These are phyloP conservation scores for Daldinia sp. DNA, from an alignment of 2,329 filamentous ascomycete species.

Conservation along the genomic window DNA sequence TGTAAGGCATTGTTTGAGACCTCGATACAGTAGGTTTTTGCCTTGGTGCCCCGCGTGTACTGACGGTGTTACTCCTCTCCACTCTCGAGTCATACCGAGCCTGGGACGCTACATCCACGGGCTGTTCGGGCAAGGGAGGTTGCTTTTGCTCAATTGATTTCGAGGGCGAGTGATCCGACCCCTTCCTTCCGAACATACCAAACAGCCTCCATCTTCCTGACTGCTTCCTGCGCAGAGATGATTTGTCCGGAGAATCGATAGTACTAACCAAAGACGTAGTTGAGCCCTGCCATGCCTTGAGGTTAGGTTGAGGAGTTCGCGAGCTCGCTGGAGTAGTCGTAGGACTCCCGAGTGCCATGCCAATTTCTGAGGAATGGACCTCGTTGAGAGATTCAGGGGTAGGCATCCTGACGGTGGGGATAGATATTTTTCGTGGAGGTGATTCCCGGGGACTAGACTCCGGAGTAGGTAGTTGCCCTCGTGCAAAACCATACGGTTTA, in stretches of 20 bases:
- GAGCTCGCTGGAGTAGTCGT: slow-evolving; percentile 50
- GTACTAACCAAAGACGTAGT: slow-evolving; percentile 27
- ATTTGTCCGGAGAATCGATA: slow-evolving; percentile 36
- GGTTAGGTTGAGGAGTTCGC: slow-evolving; percentile 32
- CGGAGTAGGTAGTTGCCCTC: slow-evolving; percentile 54
- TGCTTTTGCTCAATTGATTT: slow-evolving; percentile 36
- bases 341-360: slow-evolving; percentile 78
- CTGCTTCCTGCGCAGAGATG: slow-evolving; percentile 55
- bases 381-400: slow-evolving; percentile 56
- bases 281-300: slow-evolving; percentile 26
- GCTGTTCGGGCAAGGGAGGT: slow-evolving; percentile 27
- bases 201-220: slow-evolving; percentile 68
- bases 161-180: slow-evolving; percentile 42
- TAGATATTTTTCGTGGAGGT: slow-evolving; percentile 43
- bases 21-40: slow-evolving; percentile 56
- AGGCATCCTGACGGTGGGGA: slow-evolving; percentile 50
- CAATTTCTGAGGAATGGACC: slow-evolving; percentile 62
- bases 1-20: slow-evolving; percentile 53
- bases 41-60: slow-evolving; percentile 47
- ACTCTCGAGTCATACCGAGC: slow-evolving; percentile 36
- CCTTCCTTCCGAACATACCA: slow-evolving; percentile 59
- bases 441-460: slow-evolving; percentile 51
- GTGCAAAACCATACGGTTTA: slow-evolving; percentile 52
- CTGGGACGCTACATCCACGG: slow-evolving; percentile 29
- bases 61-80: slow-evolving; percentile 50